Conservation (phyloP, 768 basidiomycete species). For the Mycena leptocephala region DNA sequence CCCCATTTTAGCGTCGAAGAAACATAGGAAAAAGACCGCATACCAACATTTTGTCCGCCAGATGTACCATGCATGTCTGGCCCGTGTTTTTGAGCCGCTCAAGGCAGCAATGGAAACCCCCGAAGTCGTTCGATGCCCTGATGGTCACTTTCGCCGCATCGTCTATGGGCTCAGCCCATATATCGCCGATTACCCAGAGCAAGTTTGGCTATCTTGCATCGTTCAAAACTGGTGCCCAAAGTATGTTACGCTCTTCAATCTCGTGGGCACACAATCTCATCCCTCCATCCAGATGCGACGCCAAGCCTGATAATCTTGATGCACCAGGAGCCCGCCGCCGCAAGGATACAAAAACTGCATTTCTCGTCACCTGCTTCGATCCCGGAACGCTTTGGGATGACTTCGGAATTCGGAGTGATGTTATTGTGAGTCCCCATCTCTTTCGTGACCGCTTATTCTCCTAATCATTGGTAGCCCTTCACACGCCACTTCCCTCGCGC, state of each 20-base stretch:
- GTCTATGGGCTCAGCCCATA: constrained; percentile 46
- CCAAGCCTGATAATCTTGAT: neutral
- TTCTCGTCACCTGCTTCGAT: neutral
- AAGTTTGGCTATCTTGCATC: constrained; percentile 39
- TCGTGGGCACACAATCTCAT: neutral
- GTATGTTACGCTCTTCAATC: neutral
- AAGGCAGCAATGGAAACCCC: constrained; percentile 41
- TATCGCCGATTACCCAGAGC: constrained; percentile 52
- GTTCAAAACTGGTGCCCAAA: constrained; percentile 45
- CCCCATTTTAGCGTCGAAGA: neutral
- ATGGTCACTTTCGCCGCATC: constrained; percentile 43
- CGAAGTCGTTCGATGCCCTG: constrained; percentile 39
- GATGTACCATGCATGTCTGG: constrained; percentile 36
- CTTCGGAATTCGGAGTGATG: constrained; percentile 50
- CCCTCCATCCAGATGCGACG: neutral
- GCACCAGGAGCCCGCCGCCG: constrained; percentile 12
- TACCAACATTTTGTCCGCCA: constrained; percentile 33
- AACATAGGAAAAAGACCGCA: neutral
- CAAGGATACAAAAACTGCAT: constrained; percentile 24
- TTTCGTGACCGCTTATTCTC: neutral
- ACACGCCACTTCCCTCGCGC: neutral
- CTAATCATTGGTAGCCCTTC: neutral
- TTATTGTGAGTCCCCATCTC: constrained; percentile 44
- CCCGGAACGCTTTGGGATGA: constrained; percentile 50
- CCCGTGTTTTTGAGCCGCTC: constrained; percentile 36